Evolutionary conservation across 768 basidiomycete species (phyloP).

Genomic region (Boletus fagicola): DNA sequence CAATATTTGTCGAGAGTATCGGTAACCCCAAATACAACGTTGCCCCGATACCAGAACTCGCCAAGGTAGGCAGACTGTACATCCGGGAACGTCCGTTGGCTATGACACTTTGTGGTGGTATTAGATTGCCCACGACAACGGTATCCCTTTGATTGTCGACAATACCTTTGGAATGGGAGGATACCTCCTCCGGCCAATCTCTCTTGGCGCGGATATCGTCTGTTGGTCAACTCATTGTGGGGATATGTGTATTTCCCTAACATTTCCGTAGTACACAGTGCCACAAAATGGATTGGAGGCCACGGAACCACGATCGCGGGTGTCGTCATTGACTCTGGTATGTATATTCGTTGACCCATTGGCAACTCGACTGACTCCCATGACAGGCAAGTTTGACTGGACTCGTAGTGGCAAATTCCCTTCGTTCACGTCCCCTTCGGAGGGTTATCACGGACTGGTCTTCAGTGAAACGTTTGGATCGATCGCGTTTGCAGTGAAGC

Average conservation of each 20-base stretch:
- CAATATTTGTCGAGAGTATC: slow-evolving; percentile 58
- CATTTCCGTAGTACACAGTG: slow-evolving; percentile 44
- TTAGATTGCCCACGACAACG: slow-evolving; percentile 58
- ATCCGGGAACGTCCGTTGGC: not conserved
- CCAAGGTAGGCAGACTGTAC: slow-evolving; percentile 39
- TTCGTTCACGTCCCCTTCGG: slow-evolving; percentile 51
- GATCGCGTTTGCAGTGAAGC: slow-evolving; percentile 49
- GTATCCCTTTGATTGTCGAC: slow-evolving; percentile 63
- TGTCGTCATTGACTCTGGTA: slow-evolving; percentile 58
- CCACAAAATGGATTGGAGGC: slow-evolving; percentile 68
- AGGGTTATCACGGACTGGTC: slow-evolving; percentile 54
- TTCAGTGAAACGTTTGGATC: slow-evolving; percentile 52
- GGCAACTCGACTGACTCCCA: not conserved
- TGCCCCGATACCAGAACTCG: slow-evolving; percentile 52
- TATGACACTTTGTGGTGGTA: not conserved
- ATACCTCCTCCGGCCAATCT: slow-evolving; percentile 53
- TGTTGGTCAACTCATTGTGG: slow-evolving; percentile 23
- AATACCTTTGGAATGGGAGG: slow-evolving; percentile 66
- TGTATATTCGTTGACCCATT: slow-evolving; percentile 8
- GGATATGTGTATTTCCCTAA: not conserved
- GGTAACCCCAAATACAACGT: slow-evolving; percentile 62
- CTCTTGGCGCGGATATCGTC: slow-evolving; percentile 58
- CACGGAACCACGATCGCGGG: slow-evolving; percentile 70
- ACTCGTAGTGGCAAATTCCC: slow-evolving; percentile 52
- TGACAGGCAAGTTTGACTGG: slow-evolving; percentile 58